Base-by-base conservation (phyloP, 805 yeast species). In the Candida tibetensis region DNA sequence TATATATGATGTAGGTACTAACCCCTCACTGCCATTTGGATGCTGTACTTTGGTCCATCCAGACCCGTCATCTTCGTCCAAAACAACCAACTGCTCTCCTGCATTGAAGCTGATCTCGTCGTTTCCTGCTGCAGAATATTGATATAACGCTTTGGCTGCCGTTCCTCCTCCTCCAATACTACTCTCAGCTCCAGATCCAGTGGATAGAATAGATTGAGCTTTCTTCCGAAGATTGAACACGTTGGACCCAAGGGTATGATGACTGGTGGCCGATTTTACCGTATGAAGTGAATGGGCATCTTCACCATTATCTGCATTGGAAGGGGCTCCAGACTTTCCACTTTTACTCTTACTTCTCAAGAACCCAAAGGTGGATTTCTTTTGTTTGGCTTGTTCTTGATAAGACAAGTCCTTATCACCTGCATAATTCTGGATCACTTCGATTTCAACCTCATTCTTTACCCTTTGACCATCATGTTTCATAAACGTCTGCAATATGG, bases 1-100 rank as follows among this genome's bases (percentile, higher is more conserved):
- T 5, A 90, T 60, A 55, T 91, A 91, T 0, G 85, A 64, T 0
- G 95, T 79, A 2, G 99, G 99, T 3, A 90, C 96, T 28, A 90
- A 69, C 0, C 99, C 99, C 29, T 64, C 65, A 7, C 59, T 58
- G 0, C 77, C 78, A 4, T 70, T 67, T n/a, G 49, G 49, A 16
- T 46, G 32, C 32, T 42, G 45, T 13, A 89, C 78, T 48, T 66
- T 62, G 2, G 95, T 84, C 99, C 99, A 91, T 0, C 99, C 99
- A 13, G 87, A 79, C 0, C 96, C 97, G 45, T 86, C 90, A 56
- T 93, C 98, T 1, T 66, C 64, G 34, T 76, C 80, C 0, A 81
- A 38, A 3, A 91, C 72, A 3, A 64, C 64, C 28, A 90, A 62
- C 1, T 58, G 52, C 21, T 85, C 95, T 8, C 90, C 89, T 0